Evolutionary conservation across 805 yeast species (phyloP), one percentile per base, ranked within the genome.

Genomic region (Ogataea ramenticola): DNA sequence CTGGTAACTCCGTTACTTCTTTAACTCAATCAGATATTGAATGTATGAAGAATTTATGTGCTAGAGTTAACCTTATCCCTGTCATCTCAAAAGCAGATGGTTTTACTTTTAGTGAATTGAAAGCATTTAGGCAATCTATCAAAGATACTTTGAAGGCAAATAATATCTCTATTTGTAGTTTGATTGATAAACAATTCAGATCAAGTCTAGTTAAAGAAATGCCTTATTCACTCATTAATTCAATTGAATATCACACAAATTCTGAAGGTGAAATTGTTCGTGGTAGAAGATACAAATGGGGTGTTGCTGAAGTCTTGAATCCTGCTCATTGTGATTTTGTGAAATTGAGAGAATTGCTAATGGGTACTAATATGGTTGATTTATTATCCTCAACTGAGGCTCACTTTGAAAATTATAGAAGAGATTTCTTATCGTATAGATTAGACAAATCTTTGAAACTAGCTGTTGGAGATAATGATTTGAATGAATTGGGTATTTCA

Each of bases 211-310:
- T 70, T 36, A 60, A 60, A 6, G 67, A 70, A 33, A 73, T 77
- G 52, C 96, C 97, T 0, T 88, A 74, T 59, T 70, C 87, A 2
- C 67, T 88, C 3, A 77, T 90, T 47, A 83, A 89, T 19, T 77
- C 95, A 2, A 80, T 72, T 49, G 70, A 72, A 11, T 64, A 62
- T 43, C 73, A 71, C 29, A 52, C 56, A 39, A 71, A 71, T 41
- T 52, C 62, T 3, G 65, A 65, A 10, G 80, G 80, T 10, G 63
- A 71, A 29, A 48, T 63, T 3, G 85, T 85, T 26, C 71, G 84
- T 49, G 96, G 93, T 16, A 74, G 96, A 55, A 72, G 74, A 56
- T 90, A 88, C 65, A 72, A 68, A 16, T 90, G 96, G 96, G 97
- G 97, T 0, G 62, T 76, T 20, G 86, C 86, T 14, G 96, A 89